Conservation (phyloP, 2,329 filamentous ascomycete genomes). For the Mariannaea elegans region DNA sequence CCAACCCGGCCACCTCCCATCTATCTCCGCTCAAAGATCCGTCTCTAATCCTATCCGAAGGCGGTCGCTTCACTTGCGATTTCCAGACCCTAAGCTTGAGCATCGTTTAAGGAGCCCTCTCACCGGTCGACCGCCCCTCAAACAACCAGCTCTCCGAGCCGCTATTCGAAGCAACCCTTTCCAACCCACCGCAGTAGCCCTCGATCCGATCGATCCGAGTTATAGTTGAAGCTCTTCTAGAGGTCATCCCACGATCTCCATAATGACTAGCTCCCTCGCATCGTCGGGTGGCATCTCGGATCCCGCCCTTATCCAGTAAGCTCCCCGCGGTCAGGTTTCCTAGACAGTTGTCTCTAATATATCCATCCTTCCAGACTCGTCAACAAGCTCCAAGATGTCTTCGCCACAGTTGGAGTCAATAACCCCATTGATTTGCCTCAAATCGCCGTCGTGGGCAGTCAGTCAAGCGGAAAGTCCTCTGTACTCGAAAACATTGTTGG, state of each 20-base stretch:
- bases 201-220: constrained; percentile 24
- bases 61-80: not conserved
- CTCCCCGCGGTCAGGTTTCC: constrained; percentile 29
- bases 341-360: constrained; percentile 32
- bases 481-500: constrained; percentile 99
- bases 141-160: constrained; percentile 5
- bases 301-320: constrained; percentile 72
- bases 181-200: constrained; percentile 22
- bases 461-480: constrained; percentile 99
- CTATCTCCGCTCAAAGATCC: constrained; percentile 4
- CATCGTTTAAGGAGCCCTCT: constrained; percentile 27
- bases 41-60: not conserved
- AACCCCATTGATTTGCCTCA: constrained; percentile 99
- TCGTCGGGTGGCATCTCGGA: constrained; percentile 70
- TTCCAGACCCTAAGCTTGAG: constrained; percentile 16
- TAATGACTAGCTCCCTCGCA: constrained; percentile 50
- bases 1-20: constrained; percentile 20
- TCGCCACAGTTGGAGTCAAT: constrained; percentile 97
- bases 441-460: constrained; percentile 97
- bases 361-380: constrained; percentile 69
- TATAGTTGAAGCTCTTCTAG: constrained; percentile 19
- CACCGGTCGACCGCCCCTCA: constrained; percentile 33
- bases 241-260: constrained; percentile 28
- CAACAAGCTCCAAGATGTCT: constrained; percentile 99
- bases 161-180: constrained; percentile 16